phyloP scores from a whole-genome alignment of 257 asterid species.

The Solanum peruvianum region DNA sequence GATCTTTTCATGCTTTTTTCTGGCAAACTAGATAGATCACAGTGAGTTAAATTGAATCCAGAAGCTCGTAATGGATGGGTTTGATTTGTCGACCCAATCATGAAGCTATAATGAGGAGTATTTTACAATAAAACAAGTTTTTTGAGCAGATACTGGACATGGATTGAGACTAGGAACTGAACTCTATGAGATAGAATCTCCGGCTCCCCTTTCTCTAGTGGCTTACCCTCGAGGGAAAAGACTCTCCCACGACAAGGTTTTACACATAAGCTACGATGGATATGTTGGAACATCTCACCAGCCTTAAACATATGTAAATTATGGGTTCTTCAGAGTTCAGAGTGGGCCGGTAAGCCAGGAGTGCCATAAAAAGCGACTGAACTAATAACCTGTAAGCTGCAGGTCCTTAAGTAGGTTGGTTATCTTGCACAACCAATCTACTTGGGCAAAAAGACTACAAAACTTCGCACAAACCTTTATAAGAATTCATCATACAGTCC shows the following conservation, averaged over 20 bases:
- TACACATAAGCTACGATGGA: not conserved
- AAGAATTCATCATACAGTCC: not conserved
- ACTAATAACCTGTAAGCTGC: not conserved
- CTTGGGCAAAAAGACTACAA: not conserved
- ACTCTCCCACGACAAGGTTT: not conserved
- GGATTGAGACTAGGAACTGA: not conserved
- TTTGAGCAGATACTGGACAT: not conserved
- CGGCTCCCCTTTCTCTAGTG: not conserved
- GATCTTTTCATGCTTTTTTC: not conserved
- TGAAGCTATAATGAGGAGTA: not conserved
- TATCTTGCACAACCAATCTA: not conserved
- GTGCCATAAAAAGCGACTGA: not conserved
- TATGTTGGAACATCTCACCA: not conserved
- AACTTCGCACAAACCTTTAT: not conserved
- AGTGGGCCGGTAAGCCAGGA: not conserved
- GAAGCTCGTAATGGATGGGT: not conserved
- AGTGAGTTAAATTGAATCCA: not conserved
- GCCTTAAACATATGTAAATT: not conserved
- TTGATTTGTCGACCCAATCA: not conserved
- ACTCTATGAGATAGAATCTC: not conserved
- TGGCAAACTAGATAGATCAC: not conserved
- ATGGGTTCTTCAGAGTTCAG: not conserved
- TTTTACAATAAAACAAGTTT: not conserved
- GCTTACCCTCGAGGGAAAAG: not conserved
- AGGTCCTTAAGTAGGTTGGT: not conserved